phyloP scores from a whole-genome alignment of 2,329 filamentous ascomycete genomes.

The Aspergillus aculeatinus region DNA sequence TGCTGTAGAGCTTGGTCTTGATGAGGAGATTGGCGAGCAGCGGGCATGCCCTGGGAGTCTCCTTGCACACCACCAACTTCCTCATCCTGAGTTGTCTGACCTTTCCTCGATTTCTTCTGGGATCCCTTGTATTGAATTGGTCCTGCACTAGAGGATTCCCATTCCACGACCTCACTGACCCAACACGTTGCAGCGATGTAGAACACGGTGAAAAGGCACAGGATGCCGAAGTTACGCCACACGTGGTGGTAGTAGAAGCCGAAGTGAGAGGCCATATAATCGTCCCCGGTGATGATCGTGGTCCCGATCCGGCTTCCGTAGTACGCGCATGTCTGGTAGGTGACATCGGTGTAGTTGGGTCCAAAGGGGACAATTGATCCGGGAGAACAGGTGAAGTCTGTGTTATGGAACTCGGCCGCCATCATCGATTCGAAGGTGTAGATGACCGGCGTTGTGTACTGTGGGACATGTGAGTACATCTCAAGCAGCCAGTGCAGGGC shows the following conservation, averaged over 20 bases:
- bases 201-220: slow-evolving; percentile 68
- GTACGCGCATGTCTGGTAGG: slow-evolving; percentile 58
- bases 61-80: slow-evolving; percentile 29
- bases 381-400: slow-evolving; percentile 55
- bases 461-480: slow-evolving; percentile 17
- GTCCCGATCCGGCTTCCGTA: slow-evolving; percentile 54
- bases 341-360: slow-evolving; percentile 48
- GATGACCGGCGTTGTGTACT: slow-evolving; percentile 47
- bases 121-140: slow-evolving; percentile 66
- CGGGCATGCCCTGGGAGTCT: slow-evolving; percentile 18
- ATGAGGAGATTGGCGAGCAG: slow-evolving; percentile 6
- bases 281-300: slow-evolving; percentile 51
- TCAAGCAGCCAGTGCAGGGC: neutral
- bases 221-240: slow-evolving; percentile 71
- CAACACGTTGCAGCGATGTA: slow-evolving; percentile 68
- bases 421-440: slow-evolving; percentile 66
- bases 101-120: slow-evolving; percentile 31
- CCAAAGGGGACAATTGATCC: slow-evolving; percentile 58
- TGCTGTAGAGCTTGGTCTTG: slow-evolving; percentile 25
- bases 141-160: slow-evolving; percentile 59
- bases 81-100: slow-evolving; percentile 20
- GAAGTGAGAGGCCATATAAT: slow-evolving; percentile 54
- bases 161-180: slow-evolving; percentile 64
- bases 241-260: slow-evolving; percentile 53
- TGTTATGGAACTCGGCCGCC: slow-evolving; percentile 59